Evolutionary conservation across 768 basidiomycete species (phyloP).

Genomic region (Lepiota subincarnata): DNA sequence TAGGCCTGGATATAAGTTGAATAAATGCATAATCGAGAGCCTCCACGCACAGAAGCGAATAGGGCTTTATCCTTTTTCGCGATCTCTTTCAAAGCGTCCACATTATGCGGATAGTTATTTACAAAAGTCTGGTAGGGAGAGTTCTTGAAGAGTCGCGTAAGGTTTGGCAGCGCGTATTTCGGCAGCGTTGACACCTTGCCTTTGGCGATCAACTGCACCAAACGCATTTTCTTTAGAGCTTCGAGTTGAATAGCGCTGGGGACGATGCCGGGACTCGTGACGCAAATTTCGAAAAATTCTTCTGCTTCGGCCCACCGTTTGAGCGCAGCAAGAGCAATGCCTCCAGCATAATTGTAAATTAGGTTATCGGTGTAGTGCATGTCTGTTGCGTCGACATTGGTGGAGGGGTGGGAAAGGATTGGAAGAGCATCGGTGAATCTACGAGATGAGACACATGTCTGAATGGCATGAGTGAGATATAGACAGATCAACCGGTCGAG

Average conservation of each 20-base stretch:
- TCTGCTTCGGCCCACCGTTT: conserved; percentile 67
- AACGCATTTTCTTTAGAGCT: conserved; percentile 76
- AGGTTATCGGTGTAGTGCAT: conserved; percentile 77
- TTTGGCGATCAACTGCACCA: conserved; percentile 74
- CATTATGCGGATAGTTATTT: conserved; percentile 60
- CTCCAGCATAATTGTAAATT: conserved; percentile 81
- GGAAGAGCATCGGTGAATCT: conserved; percentile 56
- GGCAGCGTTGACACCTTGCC: conserved; percentile 70
- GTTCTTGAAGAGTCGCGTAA: conserved; percentile 60
- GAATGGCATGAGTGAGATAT: conserved; percentile 10
- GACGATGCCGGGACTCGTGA: conserved; percentile 52
- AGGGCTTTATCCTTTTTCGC: conserved; percentile 50
- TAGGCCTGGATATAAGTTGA: not conserved
- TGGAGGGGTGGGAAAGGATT: conserved; percentile 60
- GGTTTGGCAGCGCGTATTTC: conserved; percentile 63
- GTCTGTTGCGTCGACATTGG: conserved; percentile 62
- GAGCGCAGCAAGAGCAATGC: conserved; percentile 60
- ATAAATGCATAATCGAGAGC: not conserved
- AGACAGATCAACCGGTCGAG: not conserved
- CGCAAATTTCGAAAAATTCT: conserved; percentile 78
- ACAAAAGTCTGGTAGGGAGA: conserved; percentile 64
- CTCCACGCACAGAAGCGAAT: conserved; percentile 47
- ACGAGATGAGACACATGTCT: conserved; percentile 56
- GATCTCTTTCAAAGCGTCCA: conserved; percentile 39
- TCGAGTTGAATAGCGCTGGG: conserved; percentile 77